These are phyloP conservation scores for Pluteus cervinus DNA, from an alignment of 768 basidiomycete genomes.

Conservation along the genomic window DNA sequence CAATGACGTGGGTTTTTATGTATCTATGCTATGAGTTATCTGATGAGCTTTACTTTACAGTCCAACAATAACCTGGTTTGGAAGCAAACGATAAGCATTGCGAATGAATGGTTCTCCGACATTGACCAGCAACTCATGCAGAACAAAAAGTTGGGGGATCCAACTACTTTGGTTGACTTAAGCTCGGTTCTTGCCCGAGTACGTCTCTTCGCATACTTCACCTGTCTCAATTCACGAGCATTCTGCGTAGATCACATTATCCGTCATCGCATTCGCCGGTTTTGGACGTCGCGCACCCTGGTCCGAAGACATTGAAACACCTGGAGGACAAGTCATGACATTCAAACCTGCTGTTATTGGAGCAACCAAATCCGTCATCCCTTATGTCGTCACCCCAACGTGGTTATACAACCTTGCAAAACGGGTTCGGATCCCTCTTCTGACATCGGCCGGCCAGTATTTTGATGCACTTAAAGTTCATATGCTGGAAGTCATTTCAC, in stretches of 20 bases:
- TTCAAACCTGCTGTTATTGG: slow-evolving; percentile 27
- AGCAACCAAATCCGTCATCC: slow-evolving; percentile 22
- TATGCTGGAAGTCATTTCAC: slow-evolving; percentile 34
- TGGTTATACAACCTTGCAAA: slow-evolving; percentile 25
- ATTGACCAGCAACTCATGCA: slow-evolving; percentile 19
- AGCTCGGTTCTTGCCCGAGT: no score
- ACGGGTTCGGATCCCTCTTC: slow-evolving; percentile 24
- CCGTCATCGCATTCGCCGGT: slow-evolving; percentile 31
- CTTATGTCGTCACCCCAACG: slow-evolving; percentile 24
- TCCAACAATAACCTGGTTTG: slow-evolving; percentile 41
- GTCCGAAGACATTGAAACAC: slow-evolving; percentile 21
- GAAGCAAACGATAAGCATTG: slow-evolving; percentile 32
- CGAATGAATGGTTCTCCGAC: slow-evolving; percentile 35
- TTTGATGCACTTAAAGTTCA: slow-evolving; percentile 32
- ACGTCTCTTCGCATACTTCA: no score
- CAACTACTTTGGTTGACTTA: no score
- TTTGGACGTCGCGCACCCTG: slow-evolving; percentile 34
- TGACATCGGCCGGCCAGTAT: slow-evolving; percentile 24
- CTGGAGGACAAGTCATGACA: slow-evolving; percentile 25
- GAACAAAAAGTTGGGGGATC: slow-evolving; percentile 3
- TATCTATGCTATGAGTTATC: neutral
- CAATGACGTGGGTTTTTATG: slow-evolving; percentile 30
- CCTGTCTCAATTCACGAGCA: slow-evolving; percentile 18
- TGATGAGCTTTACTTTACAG: slow-evolving; percentile 16
- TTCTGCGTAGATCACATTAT: slow-evolving; percentile 26